These are phyloP conservation scores for Aspergillus neoniger DNA, from an alignment of 2,329 filamentous ascomycete genomes.

Conservation along the genomic window DNA sequence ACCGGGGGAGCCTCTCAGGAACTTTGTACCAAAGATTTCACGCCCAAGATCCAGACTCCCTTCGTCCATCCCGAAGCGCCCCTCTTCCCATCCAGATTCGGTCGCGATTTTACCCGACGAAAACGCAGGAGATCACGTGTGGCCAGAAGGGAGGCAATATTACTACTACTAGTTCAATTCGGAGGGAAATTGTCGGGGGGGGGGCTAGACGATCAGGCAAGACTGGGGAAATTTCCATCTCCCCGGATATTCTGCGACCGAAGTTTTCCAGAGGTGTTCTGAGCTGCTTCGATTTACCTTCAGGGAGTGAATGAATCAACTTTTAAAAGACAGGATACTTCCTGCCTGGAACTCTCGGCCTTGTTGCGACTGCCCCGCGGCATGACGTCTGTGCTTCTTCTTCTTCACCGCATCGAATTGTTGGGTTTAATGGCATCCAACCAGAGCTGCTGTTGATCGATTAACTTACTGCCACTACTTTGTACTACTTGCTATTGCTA, in stretches of 20 bases:
- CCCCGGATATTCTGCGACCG: background rate
- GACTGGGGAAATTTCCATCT: background rate
- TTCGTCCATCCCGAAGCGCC: background rate
- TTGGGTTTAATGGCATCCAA: slow-evolving; percentile 23
- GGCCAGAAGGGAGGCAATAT: slow-evolving; percentile 4
- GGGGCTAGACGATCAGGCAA: background rate
- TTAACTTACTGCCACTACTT: slow-evolving; percentile 9
- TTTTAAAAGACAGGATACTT: background rate
- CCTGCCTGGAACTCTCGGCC: background rate
- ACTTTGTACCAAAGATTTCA: background rate
- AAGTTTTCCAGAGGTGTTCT: background rate
- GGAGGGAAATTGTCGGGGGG: too few relatives aligned
- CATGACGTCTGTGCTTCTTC: slow-evolving; percentile 25
- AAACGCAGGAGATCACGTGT: slow-evolving; percentile 25
- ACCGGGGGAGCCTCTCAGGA: slow-evolving; percentile 8
- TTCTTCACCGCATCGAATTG: slow-evolving; percentile 28
- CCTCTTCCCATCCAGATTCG: background rate
- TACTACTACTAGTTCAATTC: too few relatives aligned
- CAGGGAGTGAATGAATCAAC: background rate
- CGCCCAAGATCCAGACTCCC: background rate
- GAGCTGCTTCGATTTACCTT: background rate
- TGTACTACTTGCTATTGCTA: background rate
- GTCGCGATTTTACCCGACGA: slow-evolving; percentile 27
- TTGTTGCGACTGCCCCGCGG: slow-evolving; percentile 23
- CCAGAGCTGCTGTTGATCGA: slow-evolving; percentile 16